phyloP scores from a whole-genome alignment of 2,329 filamentous ascomycete species.

The Penicillium sp. region DNA sequence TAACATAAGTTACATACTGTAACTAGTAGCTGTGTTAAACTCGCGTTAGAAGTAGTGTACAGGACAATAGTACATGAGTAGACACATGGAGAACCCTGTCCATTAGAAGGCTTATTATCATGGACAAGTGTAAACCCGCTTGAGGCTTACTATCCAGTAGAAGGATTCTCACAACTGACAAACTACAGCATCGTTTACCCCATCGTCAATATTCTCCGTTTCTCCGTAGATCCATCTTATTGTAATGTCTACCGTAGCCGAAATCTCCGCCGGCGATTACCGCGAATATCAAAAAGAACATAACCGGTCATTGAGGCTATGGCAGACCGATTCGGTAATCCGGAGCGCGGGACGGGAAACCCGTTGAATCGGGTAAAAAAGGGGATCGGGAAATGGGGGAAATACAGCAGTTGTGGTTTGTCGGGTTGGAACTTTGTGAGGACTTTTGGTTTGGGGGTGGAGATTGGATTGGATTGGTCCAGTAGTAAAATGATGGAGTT shows the following conservation, averaged over 20 bases:
- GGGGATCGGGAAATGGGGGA: constrained; percentile 1
- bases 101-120: too few species aligned
- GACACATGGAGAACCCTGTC: too few species aligned
- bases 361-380: constrained; percentile 15
- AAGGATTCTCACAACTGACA: too few species aligned
- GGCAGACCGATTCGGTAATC: constrained; percentile 30
- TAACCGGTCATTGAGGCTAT: not conserved
- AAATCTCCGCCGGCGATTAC: not conserved
- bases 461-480: not conserved
- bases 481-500: not conserved
- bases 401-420: too few species aligned
- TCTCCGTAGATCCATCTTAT: not conserved
- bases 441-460: not conserved
- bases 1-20: too few species aligned
- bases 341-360: constrained; percentile 24
- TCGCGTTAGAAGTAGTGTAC: too few species aligned
- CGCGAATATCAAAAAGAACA: not conserved
- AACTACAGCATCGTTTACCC: too few species aligned
- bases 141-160: too few species aligned
- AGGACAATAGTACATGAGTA: too few species aligned
- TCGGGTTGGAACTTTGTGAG: not conserved
- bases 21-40: too few species aligned
- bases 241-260: not conserved
- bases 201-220: not conserved
- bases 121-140: too few species aligned